Evolutionary conservation across 371 early-diverging fungal genomes (phyloP), one percentile per base, ranked within the genome.

Genomic region (Circinella minor): DNA sequence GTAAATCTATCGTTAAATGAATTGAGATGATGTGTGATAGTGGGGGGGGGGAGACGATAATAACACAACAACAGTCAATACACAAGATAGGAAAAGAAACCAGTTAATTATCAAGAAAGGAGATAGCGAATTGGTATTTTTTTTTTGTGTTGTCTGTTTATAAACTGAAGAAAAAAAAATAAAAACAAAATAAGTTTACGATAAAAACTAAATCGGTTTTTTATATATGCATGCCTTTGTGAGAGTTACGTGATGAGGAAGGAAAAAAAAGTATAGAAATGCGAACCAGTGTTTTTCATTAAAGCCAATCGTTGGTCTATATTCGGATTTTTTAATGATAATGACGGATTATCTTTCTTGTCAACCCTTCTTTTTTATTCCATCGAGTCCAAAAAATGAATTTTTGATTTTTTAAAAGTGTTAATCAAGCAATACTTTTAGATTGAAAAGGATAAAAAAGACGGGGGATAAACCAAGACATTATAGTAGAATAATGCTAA

Each of bases 271-370:
- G 15, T 15, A 8, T 54, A 54, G 54, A 54, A 54, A 54, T 54
- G 54, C 54, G 27, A 4, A 20, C 15, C 55, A 10, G 10, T n/a
- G 7, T 55, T 55, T 55, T 18, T 20, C 20, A 20, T 55, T 55
- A 55, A 57, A 27, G 57, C 34, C 57, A 27, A 4, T 43, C 34
- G 57, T n/a, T 57, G 57, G 57, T 57, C 27, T 57, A 27, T 1
- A 57, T 57, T 57, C 57, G 57, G 57, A 27, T 57, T 57, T 57
- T 57, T 57, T 57, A 27, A 11, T 57, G n/a, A n/a, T 34, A 55
- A 18, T n/a, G 17, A 20, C 55, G 8, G 11, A 51, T 13, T n/a
- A 8, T 15, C 51, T 15, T 51, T n/a, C 5, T 51, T n/a, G 15
- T 51, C 51, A 8, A 13, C 51, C 15, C 51, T 13, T 51, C 15